phyloP scores from a whole-genome alignment of 2,329 filamentous ascomycete genomes.

The Cercospora sp. region DNA sequence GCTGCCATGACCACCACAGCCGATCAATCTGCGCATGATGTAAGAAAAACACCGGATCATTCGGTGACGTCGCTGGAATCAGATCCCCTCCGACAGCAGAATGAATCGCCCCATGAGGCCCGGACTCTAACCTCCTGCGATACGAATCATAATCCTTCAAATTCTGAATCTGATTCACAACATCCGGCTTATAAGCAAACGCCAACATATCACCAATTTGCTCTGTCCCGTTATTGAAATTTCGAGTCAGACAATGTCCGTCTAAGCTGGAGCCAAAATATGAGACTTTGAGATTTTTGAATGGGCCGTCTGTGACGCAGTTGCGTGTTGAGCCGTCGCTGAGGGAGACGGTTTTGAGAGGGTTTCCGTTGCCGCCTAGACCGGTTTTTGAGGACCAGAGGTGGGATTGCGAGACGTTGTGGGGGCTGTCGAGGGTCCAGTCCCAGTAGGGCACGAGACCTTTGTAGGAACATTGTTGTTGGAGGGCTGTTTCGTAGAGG shows the following conservation, averaged over 20 bases:
- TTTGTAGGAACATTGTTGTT: slow-evolving; percentile 46
- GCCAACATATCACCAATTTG: too few relatives aligned
- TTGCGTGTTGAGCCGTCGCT: background rate
- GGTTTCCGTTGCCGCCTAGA: too few relatives aligned
- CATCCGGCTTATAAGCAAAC: too few relatives aligned
- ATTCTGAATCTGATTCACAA: too few relatives aligned
- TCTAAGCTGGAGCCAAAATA: slow-evolving; percentile 10
- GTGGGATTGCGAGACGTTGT: background rate
- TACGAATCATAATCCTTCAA: too few relatives aligned
- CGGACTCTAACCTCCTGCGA: too few relatives aligned
- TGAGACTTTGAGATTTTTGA: slow-evolving; percentile 31
- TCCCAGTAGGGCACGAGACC: slow-evolving; percentile 38
- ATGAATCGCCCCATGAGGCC: too few relatives aligned
- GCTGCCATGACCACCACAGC: slow-evolving; percentile 23
- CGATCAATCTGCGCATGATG: slow-evolving; percentile 34
- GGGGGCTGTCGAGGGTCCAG: slow-evolving; percentile 27
- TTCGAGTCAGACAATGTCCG: too few relatives aligned
- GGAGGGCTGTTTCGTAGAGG: slow-evolving; percentile 46
- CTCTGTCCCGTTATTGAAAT: too few relatives aligned
- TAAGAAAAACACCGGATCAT: slow-evolving; percentile 35
- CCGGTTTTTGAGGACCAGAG: too few relatives aligned
- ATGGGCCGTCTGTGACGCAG: slow-evolving; percentile 35
- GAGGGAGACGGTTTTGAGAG: too few relatives aligned
- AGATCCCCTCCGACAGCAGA: too few relatives aligned
- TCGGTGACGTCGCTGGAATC: slow-evolving; percentile 10